Conservation (phyloP, 331 rosid genomes). For the Pyrus hybrid region DNA sequence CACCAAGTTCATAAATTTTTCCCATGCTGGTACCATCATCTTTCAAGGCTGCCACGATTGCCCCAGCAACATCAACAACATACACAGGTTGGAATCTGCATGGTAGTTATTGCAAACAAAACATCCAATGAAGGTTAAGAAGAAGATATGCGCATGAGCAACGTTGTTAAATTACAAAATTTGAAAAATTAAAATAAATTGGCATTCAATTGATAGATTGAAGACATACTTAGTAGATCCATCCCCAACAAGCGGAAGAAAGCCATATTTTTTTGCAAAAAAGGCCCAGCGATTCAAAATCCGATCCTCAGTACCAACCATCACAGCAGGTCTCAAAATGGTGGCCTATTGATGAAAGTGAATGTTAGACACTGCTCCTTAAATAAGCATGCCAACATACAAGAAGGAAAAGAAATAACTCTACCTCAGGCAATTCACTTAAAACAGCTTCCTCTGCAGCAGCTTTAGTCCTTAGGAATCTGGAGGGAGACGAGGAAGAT, state of each 20-base stretch:
- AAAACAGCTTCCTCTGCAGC: conserved; percentile 80
- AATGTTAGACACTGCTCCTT: conserved; percentile 19
- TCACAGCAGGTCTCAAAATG: conserved; percentile 69
- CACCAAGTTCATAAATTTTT: conserved; percentile 84
- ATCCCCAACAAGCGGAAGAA: conserved; percentile 81
- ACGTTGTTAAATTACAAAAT: neutral
- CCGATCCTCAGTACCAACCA: conserved; percentile 93
- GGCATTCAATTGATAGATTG: neutral
- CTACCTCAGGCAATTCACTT: conserved; percentile 83
- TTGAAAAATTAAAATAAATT: neutral
- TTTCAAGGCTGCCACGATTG: conserved; percentile 69
- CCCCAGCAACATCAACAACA: conserved; percentile 83
- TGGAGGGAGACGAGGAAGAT: conserved; percentile 78
- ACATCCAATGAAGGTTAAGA: no score
- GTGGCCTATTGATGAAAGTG: conserved; percentile 62
- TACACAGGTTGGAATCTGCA: conserved; percentile 95
- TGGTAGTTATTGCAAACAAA: conserved; percentile 6
- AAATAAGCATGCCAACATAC: neutral
- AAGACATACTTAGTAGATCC: conserved; percentile 78
- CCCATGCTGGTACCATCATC: conserved; percentile 96
- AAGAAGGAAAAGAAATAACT: conserved; percentile 10
- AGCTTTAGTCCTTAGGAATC: conserved; percentile 76
- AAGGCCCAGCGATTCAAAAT: conserved; percentile 79
- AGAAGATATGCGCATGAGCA: neutral
- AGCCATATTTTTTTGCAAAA: conserved; percentile 65